Percentiles rank a stretch among this genome's conserved stretches.
phyloP scores from a whole-genome alignment of 2,329 filamentous ascomycete genomes.

The Xylaria digitata region DNA sequence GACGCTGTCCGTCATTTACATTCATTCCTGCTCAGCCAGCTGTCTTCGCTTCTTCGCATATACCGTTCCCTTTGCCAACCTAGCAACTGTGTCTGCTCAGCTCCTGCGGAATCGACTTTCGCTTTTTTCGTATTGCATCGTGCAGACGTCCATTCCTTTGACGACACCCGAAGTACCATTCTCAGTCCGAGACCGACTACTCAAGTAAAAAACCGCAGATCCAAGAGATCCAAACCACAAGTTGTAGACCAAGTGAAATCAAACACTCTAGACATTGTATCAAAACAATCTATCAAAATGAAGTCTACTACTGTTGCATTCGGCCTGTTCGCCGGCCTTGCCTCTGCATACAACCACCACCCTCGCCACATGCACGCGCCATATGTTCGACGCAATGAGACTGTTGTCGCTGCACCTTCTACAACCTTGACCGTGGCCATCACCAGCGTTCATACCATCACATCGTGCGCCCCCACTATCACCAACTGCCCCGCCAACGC shows the following conservation, averaged over 20 bases:
- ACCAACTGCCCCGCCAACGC: conserved; percentile 50
- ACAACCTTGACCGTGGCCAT: conserved; percentile 51
- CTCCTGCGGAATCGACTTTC: conserved; percentile 53
- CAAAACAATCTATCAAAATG: conserved; percentile 44
- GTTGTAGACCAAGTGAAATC: too few relatives aligned
- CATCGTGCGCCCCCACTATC: conserved; percentile 50
- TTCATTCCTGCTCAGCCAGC: conserved; percentile 48
- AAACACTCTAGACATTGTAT: not conserved
- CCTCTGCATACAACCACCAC: conserved; percentile 50
- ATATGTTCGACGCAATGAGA: conserved; percentile 47
- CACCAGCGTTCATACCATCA: conserved; percentile 49
- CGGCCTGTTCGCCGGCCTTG: conserved; percentile 50
- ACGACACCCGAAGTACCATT: conserved; percentile 48
- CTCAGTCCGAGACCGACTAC: conserved; percentile 45
- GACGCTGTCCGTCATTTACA: conserved; percentile 48
- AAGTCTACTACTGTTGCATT: conserved; percentile 51
- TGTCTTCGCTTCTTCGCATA: conserved; percentile 46
- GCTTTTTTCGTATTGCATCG: conserved; percentile 48
- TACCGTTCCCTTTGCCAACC: conserved; percentile 37
- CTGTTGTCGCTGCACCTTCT: conserved; percentile 36
- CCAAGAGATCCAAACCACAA: not conserved
- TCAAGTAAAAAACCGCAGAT: conserved; percentile 38
- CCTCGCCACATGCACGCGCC: conserved; percentile 49
- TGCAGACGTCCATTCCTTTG: conserved; percentile 50
- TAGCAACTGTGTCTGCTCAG: conserved; percentile 49